Conservation (phyloP, 164 flowering plant species). For the Annona cherimola region DNA sequence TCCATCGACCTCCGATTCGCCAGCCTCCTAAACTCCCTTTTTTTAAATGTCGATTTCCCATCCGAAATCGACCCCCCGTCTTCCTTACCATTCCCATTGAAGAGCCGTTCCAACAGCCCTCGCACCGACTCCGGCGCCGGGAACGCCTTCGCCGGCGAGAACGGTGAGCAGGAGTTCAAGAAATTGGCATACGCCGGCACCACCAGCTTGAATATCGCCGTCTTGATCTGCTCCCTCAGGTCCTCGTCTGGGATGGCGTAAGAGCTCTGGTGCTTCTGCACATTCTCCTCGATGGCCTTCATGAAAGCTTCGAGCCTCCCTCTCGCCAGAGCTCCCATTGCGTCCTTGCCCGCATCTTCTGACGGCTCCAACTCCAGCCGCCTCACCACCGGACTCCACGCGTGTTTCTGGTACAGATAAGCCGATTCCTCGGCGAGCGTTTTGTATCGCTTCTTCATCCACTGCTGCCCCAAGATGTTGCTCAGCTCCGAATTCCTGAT, state of each 20-base stretch:
- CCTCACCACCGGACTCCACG: slow-evolving; percentile 51
- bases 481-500: slow-evolving; percentile 49
- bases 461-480: slow-evolving; percentile 48
- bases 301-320: slow-evolving; percentile 43
- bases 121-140: slow-evolving; percentile 30
- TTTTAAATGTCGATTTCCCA: slow-evolving; percentile 4
- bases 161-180: slow-evolving; percentile 15
- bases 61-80: not conserved
- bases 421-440: slow-evolving; percentile 57
- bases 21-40: slow-evolving; percentile 11
- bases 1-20: slow-evolving; percentile 4
- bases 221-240: slow-evolving; percentile 52
- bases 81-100: slow-evolving; percentile 17
- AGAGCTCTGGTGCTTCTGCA: slow-evolving; percentile 29
- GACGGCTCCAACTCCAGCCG: slow-evolving; percentile 30
- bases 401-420: slow-evolving; percentile 49
- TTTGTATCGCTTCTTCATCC: slow-evolving; percentile 54
- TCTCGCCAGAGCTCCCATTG: slow-evolving; percentile 17
- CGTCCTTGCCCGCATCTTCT: slow-evolving; percentile 14
- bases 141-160: slow-evolving; percentile 21
- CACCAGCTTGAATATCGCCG: slow-evolving; percentile 40
- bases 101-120: slow-evolving; percentile 28
- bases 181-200: slow-evolving; percentile 47
- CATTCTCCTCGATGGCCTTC: slow-evolving; percentile 38
- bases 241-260: slow-evolving; percentile 49